Evolutionary conservation across 495 filamentous ascomycete genomes (phyloP), one percentile per base, ranked within the genome.

Genomic region (Tuber brumale): DNA sequence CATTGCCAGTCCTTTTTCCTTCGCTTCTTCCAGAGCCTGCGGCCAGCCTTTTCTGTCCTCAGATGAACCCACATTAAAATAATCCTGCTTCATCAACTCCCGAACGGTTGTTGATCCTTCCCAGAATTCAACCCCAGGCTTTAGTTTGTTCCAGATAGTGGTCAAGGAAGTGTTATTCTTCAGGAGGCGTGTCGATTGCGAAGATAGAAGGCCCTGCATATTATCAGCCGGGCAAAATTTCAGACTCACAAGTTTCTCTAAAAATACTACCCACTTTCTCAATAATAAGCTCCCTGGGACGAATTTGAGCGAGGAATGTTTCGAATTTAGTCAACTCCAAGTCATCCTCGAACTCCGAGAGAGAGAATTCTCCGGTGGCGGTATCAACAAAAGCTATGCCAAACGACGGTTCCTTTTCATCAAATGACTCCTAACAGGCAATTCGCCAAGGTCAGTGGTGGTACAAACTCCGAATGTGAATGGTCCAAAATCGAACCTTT

Each of bases 281-380:
- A 3, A 99, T 86, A 23, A 99, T 85, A 72, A 99, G 81, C 83
- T 99, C 96, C 41, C 92, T 92, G 3, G 96, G 96, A 23, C 92
- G 89, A 37, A 90, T 97, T 81, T 99, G 96, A 44, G 96, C 96
- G 31, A 99, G 90, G 73, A 98, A 93, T 0, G 96, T 99, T 86
- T 99, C 96, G 81, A 99, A 98, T 81, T 95, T 97, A 70, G 96
- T 99, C 83, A 97, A 88, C 77, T 97, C 94, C 12, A 90, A 88
- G 84, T 98, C 96, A 82, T 99, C 96, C 12, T 92, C 87, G 77
- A 97, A 97, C 73, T 97, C 91, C 23, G 94, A 92, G 74, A 99
- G 81, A 79, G 93, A 94, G 85, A 99, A 99, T 81, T 97, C 94
- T 23, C 94, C 96, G 1, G 95, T 97, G 5, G 96, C 94, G 12